Evolutionary conservation across 1,284 basidiomycete species (phyloP), one percentile per base, ranked within the genome.

Genomic region (Cryptococcus sp.): DNA sequence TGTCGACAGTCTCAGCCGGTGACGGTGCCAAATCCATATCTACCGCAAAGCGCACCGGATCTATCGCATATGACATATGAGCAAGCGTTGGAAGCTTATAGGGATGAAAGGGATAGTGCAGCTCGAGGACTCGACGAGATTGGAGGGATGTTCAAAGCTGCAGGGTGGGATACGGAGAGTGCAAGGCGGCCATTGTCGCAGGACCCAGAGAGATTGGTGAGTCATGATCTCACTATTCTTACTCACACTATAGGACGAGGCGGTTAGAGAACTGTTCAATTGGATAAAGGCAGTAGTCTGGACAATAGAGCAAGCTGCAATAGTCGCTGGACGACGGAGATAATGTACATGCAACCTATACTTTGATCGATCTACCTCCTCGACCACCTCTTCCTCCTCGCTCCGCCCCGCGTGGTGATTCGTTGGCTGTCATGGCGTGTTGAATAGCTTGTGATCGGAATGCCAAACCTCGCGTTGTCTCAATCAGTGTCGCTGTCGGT

Each of bases 401-500:
- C 38, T 41, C 38, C n/a, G 10, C 38, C 10, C 38, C 38, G 10
- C 38, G 10, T 41, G 38, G 38, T 41, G 38, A 41, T 10, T 41
- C 38, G 10, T 10, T 41, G n/a, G 38, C 38, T n/a, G 38, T 10
- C 79, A 94, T 87, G 10, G 90, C 88, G n/a, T 86, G 87, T 15
- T 89, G 88, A 61, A 96, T 80, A 4, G 90, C 91, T 72, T 94
- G 90, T 2, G 92, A 93, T 59, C 92, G 86, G 79, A 95, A 86
- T 3, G 90, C 86, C 55, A 98, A 82, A 33, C 92, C 91, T 51
- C 92, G 86, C 2, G 94, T 96, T 77, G 93, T 95, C 76, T 98
- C 95, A 68, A 98, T 97, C 65, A 98, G 87, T 7, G 88, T 84
- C 72, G 97, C 95, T 76, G 96, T 96, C 33, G 96, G 86, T 7